Base-by-base conservation (phyloP, 2,329 filamentous ascomycete genomes). In the Diplodia mutila region DNA sequence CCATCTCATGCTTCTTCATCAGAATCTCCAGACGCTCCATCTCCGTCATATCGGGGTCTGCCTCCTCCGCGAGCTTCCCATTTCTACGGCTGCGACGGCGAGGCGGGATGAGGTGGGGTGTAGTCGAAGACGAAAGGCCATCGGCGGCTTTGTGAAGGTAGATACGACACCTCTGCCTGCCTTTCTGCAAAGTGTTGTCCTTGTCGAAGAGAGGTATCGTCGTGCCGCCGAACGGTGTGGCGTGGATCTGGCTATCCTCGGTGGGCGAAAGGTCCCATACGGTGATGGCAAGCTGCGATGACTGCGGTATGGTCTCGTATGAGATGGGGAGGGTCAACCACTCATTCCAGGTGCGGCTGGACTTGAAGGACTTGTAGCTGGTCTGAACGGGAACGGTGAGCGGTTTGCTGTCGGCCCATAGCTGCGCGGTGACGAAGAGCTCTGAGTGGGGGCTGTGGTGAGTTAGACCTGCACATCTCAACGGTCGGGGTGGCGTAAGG, bases 1-100 rank as follows among this genome's bases (percentile, higher is more conserved):
- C 94, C 91, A 97, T 96, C 76, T 99, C 96, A 75, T 98, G 95
- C 80, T 97, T 97, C 80, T 99, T 99, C 76, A 99, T 91, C 25
- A 98, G 80, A 65, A 89, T 90, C 75, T 98, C 94, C 72, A 99
- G 86, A 21, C 95, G 86, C 73, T 97, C 93, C 69, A 97, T 85
- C 79, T 99, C 95, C 65, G 92, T 89, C 69, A 96, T 89, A 72
- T 90, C 90, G 67, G 91, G 88, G n/a, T 84, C 81, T 1, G 84
- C 79, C 1, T 80, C 77, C 49, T 80, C 80, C 61, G 81, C 81
- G 5, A 82, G 83, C 49, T 83, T 85, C 67, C 80, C 84, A 2
- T 82, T 80, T 32, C 84, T 83, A 61, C 85, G 75, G 4, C 75
- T 82, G 65, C 81, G 85, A 68, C 82, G 84, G 67, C 86, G 88